Conservation (phyloP, 305 asterid genomes). For the Fraxinus baroniana region DNA sequence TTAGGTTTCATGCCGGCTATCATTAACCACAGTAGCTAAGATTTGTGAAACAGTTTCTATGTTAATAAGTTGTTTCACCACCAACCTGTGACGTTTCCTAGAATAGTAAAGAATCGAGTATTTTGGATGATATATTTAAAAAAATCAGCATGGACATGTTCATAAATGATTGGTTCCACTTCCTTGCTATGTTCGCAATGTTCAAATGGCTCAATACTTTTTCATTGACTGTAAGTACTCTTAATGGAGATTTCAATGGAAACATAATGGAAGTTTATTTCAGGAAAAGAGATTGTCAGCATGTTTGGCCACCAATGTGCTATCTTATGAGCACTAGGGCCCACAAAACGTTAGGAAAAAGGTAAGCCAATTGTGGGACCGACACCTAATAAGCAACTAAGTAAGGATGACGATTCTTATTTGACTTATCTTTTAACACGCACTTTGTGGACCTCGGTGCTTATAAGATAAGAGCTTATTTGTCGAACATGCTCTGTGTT, state of each 20-base stretch:
- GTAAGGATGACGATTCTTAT: not conserved
- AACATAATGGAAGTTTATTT: not conserved
- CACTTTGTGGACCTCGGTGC: not conserved
- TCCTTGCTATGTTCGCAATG: not conserved
- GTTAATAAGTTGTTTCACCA: not conserved
- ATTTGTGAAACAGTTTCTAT: not conserved
- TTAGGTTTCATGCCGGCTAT: not conserved
- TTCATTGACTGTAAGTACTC: not conserved
- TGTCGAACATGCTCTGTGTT: not conserved
- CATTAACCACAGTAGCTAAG: constrained; percentile 10
- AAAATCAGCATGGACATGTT: not conserved
- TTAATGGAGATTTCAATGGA: not conserved
- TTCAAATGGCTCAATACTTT: not conserved
- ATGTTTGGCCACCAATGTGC: not conserved
- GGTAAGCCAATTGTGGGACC: not conserved
- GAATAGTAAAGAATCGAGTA: not conserved
- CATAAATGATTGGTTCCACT: not conserved
- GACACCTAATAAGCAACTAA: not conserved
- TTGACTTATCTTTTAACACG: not conserved
- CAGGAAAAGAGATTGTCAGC: not conserved
- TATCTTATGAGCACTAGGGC: not conserved
- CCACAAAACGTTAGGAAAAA: not conserved
- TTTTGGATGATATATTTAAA: not conserved
- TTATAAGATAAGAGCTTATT: not conserved
- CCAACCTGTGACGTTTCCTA: not conserved